Conservation (phyloP, 768 basidiomycete species). For the Megacollybia marginata region DNA sequence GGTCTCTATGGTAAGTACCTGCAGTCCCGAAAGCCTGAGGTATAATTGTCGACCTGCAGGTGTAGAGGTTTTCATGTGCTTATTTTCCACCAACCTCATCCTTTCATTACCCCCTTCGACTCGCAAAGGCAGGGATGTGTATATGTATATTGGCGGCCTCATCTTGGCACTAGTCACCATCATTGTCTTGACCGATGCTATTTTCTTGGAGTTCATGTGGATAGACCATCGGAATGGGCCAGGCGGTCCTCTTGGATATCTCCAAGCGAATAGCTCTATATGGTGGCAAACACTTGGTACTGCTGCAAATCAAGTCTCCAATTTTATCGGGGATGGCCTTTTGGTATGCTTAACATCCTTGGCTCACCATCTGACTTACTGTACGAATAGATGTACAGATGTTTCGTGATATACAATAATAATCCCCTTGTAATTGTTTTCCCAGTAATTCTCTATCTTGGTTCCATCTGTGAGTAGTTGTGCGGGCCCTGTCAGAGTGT, state of each 20-base stretch:
- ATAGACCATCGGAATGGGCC: slow-evolving; percentile 17
- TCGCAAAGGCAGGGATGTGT: slow-evolving; percentile 1
- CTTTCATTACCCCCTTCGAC: neutral
- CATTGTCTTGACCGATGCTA: slow-evolving; percentile 15
- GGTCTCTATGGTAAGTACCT: slow-evolving; percentile 11
- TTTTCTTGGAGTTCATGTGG: slow-evolving; percentile 30
- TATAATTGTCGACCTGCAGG: neutral
- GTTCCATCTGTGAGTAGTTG: slow-evolving; percentile 5
- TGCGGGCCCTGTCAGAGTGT: neutral
- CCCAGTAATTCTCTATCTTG: slow-evolving; percentile 9
- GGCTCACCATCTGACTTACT: neutral
- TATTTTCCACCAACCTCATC: neutral
- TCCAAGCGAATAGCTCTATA: slow-evolving; percentile 10
- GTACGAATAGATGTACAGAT: slow-evolving; percentile 24
- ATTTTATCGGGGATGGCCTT: slow-evolving; percentile 27
- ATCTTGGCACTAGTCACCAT: slow-evolving; percentile 23
- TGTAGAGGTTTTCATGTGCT: neutral
- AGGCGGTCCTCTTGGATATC: slow-evolving; percentile 25
- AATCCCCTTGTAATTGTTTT: slow-evolving; percentile 5
- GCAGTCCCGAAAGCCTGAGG: neutral
- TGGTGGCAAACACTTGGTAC: slow-evolving; percentile 25
- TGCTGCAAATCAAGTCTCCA: slow-evolving; percentile 15
- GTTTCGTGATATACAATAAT: slow-evolving; percentile 19
- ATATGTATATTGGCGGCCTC: slow-evolving; percentile 10
- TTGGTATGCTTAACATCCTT: slow-evolving; percentile 19